Evolutionary conservation across 768 basidiomycete species (phyloP), one percentile per base, ranked within the genome.

Genomic region (Termitomyces sp.): DNA sequence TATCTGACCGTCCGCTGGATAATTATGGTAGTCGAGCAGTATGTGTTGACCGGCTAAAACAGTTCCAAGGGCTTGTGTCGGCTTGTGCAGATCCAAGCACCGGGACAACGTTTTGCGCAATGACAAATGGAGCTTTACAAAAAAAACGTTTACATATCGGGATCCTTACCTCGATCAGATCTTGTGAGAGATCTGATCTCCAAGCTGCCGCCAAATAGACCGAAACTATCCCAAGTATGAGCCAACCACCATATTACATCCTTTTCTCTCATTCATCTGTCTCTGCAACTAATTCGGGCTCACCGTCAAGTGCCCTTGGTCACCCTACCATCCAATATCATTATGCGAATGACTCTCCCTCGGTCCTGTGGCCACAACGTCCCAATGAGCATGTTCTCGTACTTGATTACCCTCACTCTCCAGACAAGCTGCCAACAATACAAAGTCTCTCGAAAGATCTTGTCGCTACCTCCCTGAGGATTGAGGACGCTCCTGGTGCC

Each of bases 301-400:
- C 77, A 2, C 72, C 73, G 12, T 77, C 75, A 31, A 74, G 74
- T 29, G 73, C 78, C n/a, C 75, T 89, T 51, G 72, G 79, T 12
- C 91, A 93, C 65, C 88, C 89, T 5, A 72, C 75, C 44, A 85
- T 94, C 18, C 87, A 92, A 63, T 92, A 92, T 68, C 87, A 90
- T 64, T 93, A 90, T 66, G 80, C 83, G 20, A 90, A 94, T 64
- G 92, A 94, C 66, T 78, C 86, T 0, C 85, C 89, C 3, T 70
- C 83, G n/a, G 70, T 81, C 12, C 71, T 92, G 13, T 71, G 90
- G 41, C 85, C 88, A 5, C 79, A 75, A 36, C 75, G 77, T 41
- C 73, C 80, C 12, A 77, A 81, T 52, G 89, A 91, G 68, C 87
- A 87, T 63, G 84, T 93, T 24, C 75, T 94, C 2, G 77, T 94